These are phyloP conservation scores for Miscanthus lutarioriparius DNA, from an alignment of 176 grass and related monocot genomes.

Conservation along the genomic window DNA sequence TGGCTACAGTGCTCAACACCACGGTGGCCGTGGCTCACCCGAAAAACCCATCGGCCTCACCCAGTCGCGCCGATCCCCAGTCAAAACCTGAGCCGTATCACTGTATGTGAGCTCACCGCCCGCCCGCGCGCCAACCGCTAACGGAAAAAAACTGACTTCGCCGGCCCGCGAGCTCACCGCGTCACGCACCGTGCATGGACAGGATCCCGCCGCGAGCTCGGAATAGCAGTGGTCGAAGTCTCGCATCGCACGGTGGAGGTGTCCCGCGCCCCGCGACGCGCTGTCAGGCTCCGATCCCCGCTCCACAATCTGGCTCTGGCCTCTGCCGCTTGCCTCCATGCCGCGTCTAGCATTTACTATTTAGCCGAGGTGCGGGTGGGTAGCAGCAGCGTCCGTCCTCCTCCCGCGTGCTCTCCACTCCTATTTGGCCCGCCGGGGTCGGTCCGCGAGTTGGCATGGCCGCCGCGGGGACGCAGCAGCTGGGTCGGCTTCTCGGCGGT, in stretches of 20 bases:
- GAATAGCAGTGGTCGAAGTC: neutral
- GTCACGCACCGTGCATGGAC: slow-evolving; percentile 5
- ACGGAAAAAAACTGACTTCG: neutral
- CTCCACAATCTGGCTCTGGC: neutral
- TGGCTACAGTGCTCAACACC: neutral
- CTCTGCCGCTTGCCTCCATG: neutral
- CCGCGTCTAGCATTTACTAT: slow-evolving; percentile 32
- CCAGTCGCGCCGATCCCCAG: neutral
- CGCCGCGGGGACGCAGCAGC: neutral
- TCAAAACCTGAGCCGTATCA: slow-evolving; percentile 7
- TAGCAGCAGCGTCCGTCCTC: neutral
- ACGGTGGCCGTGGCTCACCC: neutral
- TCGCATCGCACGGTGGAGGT: neutral
- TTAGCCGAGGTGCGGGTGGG: slow-evolving; percentile 40
- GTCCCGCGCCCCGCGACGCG: neutral
- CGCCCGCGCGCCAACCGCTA: slow-evolving; percentile 1
- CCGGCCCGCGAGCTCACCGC: slow-evolving; percentile 31
- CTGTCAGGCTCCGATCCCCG: neutral
- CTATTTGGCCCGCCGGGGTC: too few species aligned
- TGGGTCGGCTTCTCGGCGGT: neutral
- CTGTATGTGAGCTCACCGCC: neutral
- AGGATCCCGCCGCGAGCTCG: neutral
- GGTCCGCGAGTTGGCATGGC: neutral
- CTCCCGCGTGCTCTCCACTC: neutral
- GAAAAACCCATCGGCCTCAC: neutral